Percentiles rank a stretch among this genome's conserved stretches.
These are phyloP conservation scores for Pyrus betulifolia DNA, from an alignment of 306 rosid genomes.

Conservation along the genomic window DNA sequence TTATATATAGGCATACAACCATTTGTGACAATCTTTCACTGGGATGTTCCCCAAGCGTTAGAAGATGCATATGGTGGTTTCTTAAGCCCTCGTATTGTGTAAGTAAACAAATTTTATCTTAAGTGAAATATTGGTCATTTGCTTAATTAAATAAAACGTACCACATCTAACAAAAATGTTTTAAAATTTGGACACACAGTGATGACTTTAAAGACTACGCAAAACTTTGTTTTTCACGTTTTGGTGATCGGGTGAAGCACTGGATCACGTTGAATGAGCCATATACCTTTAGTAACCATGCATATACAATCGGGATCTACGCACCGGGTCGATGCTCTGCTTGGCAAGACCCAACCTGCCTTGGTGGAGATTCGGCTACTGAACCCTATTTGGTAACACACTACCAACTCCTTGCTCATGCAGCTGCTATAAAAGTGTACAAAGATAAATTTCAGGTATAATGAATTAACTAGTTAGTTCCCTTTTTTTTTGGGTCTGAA, in stretches of 20 bases:
- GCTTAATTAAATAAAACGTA: not conserved
- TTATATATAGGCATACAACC: slow-evolving; percentile 25
- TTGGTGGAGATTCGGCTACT: slow-evolving; percentile 37
- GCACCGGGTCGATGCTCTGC: slow-evolving; percentile 47
- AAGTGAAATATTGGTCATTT: not conserved
- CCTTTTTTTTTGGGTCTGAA: no score
- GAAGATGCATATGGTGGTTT: slow-evolving; percentile 63
- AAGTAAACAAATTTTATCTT: slow-evolving; percentile 6
- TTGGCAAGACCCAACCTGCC: slow-evolving; percentile 31
- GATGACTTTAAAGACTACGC: slow-evolving; percentile 35
- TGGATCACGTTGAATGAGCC: slow-evolving; percentile 70
- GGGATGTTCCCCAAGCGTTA: slow-evolving; percentile 65
- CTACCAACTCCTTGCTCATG: slow-evolving; percentile 56
- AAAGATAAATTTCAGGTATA: slow-evolving; percentile 24
- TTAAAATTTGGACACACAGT: not conserved
- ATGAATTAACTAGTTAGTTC: not conserved
- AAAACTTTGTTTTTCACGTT: slow-evolving; percentile 40
- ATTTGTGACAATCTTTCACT: slow-evolving; percentile 59
- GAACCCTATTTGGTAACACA: slow-evolving; percentile 59
- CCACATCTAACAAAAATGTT: not conserved
- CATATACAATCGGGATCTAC: not conserved
- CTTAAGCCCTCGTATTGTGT: slow-evolving; percentile 40
- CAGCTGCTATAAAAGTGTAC: slow-evolving; percentile 38
- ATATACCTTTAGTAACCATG: not conserved
- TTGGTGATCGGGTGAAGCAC: slow-evolving; percentile 51